These are phyloP conservation scores for Nyssa sinensis DNA, from an alignment of 148 eudicot genomes.

Conservation along the genomic window DNA sequence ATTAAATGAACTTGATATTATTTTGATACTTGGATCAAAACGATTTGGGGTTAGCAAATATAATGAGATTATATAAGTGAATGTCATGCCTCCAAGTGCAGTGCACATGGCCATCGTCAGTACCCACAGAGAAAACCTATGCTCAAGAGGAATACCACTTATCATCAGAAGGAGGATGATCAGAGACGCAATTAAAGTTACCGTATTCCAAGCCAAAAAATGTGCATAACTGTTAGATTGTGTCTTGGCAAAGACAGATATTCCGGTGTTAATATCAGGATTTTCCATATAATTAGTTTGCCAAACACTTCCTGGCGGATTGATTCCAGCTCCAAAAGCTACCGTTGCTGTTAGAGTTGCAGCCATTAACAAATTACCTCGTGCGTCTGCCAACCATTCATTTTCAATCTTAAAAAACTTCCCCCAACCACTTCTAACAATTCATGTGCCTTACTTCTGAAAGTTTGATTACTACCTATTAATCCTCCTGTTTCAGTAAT, in stretches of 20 bases:
- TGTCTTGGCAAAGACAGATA: too few species aligned
- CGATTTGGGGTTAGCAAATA: not conserved
- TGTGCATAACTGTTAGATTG: too few species aligned
- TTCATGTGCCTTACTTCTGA: not conserved
- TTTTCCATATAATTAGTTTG: too few species aligned
- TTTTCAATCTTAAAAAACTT: too few species aligned
- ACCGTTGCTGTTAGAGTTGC: slow-evolving; percentile 24
- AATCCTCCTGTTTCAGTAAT: not conserved
- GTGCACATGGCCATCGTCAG: slow-evolving; percentile 26
- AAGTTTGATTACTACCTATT: not conserved
- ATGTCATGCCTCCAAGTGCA: slow-evolving; percentile 21
- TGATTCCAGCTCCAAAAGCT: slow-evolving; percentile 18
- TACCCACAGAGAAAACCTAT: slow-evolving; percentile 22
- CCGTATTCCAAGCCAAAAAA: slow-evolving; percentile 5
- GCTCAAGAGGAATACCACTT: slow-evolving; percentile 29
- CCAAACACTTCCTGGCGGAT: slow-evolving; percentile 5
- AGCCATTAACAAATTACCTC: slow-evolving; percentile 20
- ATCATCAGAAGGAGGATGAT: slow-evolving; percentile 17
- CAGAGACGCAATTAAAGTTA: slow-evolving; percentile 25
- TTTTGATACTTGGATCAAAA: not conserved
- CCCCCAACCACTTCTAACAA: not conserved
- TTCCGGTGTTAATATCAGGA: too few species aligned
- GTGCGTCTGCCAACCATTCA: slow-evolving; percentile 1
- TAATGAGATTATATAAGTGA: not conserved
- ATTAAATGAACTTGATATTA: not conserved